phyloP scores from a whole-genome alignment of 1,284 basidiomycete species.

The Cutaneotrichosporon mucoides region DNA sequence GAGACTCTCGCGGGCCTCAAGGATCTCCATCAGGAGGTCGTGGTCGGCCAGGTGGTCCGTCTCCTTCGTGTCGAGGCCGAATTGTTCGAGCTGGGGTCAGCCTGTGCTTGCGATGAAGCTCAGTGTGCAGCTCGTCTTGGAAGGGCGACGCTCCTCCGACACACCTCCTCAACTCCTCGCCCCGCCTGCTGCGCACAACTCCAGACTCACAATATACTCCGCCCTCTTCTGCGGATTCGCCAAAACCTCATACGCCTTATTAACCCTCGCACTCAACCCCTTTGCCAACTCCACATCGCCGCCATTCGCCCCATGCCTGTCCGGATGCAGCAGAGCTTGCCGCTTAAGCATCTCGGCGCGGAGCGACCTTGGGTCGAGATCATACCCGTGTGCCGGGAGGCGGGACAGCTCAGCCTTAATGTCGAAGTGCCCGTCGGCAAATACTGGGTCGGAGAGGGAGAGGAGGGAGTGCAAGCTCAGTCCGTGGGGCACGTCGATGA shows the following conservation, averaged over 20 bases:
- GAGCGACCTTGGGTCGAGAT: conserved; percentile 36
- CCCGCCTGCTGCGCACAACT: no score
- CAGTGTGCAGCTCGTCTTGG: no score
- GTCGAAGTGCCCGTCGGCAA: conserved; percentile 17
- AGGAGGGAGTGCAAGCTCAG: conserved; percentile 43
- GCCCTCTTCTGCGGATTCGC: conserved; percentile 43
- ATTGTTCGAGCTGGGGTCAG: conserved; percentile 53
- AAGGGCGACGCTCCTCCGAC: no score
- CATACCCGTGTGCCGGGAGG: conserved; percentile 38
- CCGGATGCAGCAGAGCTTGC: conserved; percentile 46
- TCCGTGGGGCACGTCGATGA: conserved; percentile 36
- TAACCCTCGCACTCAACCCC: conserved; percentile 39
- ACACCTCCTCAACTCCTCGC: no score
- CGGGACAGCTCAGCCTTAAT: conserved; percentile 28
- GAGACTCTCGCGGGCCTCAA: conserved; percentile 73
- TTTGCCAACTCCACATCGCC: conserved; percentile 28
- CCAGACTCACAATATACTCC: conserved; percentile 48
- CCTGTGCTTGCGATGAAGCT: no score
- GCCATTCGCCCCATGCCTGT: conserved; percentile 27
- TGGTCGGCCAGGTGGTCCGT: conserved; percentile 71
- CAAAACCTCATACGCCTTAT: conserved; percentile 46
- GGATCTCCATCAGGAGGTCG: conserved; percentile 68
- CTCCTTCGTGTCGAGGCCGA: conserved; percentile 63
- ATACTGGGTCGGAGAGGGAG: conserved; percentile 28
- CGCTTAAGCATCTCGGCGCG: conserved; percentile 35